phyloP scores from a whole-genome alignment of 352 stramenopile species.

The Pythium apleroticum region DNA sequence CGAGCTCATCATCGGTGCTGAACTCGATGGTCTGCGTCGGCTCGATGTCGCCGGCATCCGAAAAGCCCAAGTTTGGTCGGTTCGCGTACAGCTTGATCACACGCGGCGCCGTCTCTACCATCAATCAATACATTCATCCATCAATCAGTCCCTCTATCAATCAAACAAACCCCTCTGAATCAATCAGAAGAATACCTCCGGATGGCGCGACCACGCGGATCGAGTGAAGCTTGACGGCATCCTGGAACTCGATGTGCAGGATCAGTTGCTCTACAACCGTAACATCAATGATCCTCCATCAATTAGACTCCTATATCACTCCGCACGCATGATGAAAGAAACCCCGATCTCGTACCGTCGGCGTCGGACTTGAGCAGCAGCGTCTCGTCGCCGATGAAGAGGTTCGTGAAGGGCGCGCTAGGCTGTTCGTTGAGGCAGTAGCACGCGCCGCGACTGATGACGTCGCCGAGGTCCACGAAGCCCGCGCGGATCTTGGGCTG shows the following conservation, averaged over 20 bases:
- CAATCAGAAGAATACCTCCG: constrained; percentile 29
- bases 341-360: constrained; percentile 46
- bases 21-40: constrained; percentile 75
- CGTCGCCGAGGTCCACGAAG: constrained; percentile 62
- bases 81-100: constrained; percentile 76
- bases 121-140: background rate
- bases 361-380: constrained; percentile 78
- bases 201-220: constrained; percentile 55
- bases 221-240: constrained; percentile 77
- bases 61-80: constrained; percentile 72
- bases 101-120: constrained; percentile 50
- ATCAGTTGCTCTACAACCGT: constrained; percentile 76
- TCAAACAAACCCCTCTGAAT: background rate
- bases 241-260: constrained; percentile 82
- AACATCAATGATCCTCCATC: constrained; percentile 2
- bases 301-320: background rate
- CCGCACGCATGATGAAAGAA: background rate
- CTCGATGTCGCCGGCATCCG: constrained; percentile 64
- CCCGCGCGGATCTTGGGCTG: constrained; percentile 35
- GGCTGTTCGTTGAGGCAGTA: constrained; percentile 84
- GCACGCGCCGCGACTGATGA: constrained; percentile 58
- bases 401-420: constrained; percentile 66
- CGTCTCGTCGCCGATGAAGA: constrained; percentile 78
- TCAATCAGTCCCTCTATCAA: constrained; percentile 2
- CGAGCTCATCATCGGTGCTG: constrained; percentile 36